Conservation (phyloP, 2,329 filamentous ascomycete species). For the Fusarium sambucinum region DNA sequence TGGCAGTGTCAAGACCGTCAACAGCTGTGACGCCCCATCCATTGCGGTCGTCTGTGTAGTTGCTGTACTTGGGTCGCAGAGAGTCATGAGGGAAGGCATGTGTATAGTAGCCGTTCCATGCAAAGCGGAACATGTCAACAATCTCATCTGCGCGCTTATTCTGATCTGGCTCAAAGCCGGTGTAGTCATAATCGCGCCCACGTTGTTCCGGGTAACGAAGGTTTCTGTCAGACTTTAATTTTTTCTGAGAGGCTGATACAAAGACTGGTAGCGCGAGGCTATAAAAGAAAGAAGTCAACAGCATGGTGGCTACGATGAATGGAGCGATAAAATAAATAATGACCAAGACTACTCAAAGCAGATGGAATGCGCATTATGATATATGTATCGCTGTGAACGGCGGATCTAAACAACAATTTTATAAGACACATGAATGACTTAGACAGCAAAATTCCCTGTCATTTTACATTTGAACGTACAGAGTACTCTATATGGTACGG, state of each 20-base stretch:
- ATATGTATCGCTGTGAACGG: neutral
- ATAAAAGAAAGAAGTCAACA: neutral
- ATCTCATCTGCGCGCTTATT: slow-evolving; percentile 18
- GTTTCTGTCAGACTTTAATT: neutral
- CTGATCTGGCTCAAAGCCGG: slow-evolving; percentile 19
- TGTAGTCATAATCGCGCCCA: slow-evolving; percentile 21
- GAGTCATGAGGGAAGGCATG: slow-evolving; percentile 17
- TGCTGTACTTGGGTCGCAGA: slow-evolving; percentile 11
- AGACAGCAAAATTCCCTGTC: neutral
- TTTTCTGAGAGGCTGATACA: neutral
- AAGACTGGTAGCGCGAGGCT: neutral
- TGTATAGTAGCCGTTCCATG: slow-evolving; percentile 20
- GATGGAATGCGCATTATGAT: neutral
- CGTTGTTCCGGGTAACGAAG: slow-evolving; percentile 3
- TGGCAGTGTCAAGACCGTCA: slow-evolving; percentile 26
- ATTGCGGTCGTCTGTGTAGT: slow-evolving; percentile 21
- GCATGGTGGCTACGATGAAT: neutral
- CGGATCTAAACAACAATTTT: too few relatives aligned
- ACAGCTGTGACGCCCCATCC: slow-evolving; percentile 29
- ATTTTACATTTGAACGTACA: neutral
- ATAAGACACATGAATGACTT: neutral
- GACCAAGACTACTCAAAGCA: neutral
- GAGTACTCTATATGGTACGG: too few relatives aligned
- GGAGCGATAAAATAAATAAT: neutral
- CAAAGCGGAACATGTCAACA: slow-evolving; percentile 24